A percentile compares a stretch with the other conserved stretches of the same genome.
phyloP scores from a whole-genome alignment of 148 eudicot species.

The Drosera capensis region DNA sequence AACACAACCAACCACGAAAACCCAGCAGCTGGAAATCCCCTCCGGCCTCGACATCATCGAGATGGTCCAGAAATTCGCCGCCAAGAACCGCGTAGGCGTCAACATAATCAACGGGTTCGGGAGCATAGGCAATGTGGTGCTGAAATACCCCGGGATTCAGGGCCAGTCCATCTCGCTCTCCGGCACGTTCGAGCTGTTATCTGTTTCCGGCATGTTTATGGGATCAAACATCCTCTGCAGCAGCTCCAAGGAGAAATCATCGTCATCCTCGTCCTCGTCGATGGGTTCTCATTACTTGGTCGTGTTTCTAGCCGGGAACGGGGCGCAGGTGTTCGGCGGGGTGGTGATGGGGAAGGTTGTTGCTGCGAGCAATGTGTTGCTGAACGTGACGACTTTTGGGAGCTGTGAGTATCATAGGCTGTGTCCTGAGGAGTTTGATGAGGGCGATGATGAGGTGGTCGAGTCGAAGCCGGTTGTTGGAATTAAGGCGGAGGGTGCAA shows the following conservation, averaged over 20 bases:
- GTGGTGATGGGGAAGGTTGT: conserved; percentile 10
- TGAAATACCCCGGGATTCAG: conserved; percentile 2
- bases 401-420: conserved; percentile 9
- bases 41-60: conserved; percentile 16
- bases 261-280: neutral
- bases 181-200: conserved; percentile 13
- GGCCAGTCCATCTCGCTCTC: neutral
- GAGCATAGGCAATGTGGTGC: conserved; percentile 8
- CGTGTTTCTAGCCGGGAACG: conserved; percentile 6
- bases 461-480: neutral
- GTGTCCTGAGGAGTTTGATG: neutral
- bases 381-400: conserved; percentile 10
- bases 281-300: neutral
- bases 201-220: conserved; percentile 8
- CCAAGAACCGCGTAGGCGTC: conserved; percentile 6
- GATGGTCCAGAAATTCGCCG: conserved; percentile 9
- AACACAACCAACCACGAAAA: conserved; percentile 3
- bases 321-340: conserved; percentile 12
- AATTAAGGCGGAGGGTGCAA: neutral
- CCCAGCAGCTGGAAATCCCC: conserved; percentile 14
- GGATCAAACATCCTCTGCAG: conserved; percentile 8
- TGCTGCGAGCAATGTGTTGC: conserved; percentile 6
- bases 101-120: conserved; percentile 11
- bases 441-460: neutral
- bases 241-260: neutral